Base-by-base conservation (phyloP, 2,329 filamentous ascomycete species). In the Rutstroemia sp. region DNA sequence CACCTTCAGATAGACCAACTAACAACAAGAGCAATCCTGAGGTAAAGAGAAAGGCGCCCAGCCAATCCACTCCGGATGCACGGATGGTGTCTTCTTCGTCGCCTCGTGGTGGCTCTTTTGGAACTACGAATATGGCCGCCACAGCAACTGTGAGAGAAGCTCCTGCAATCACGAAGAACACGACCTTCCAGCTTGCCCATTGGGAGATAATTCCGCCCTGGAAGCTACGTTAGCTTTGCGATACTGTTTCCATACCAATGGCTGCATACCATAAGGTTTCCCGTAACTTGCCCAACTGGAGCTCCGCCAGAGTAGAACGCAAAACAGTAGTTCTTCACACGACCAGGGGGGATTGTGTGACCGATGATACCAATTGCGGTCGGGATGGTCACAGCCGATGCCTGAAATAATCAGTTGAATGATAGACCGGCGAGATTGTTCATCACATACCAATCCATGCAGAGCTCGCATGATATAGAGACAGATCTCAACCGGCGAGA, bases 281-380 rank as follows among this genome's bases (percentile, higher is more conserved):
- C 86, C 53, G 83, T 80, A 8, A 87, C 75, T 48, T 77, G 79
- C 0, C 86, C 85, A 0, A 87, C 70, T 0, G 86, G 84, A 0
- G 84, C 81, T 1, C 84, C 85, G 1, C 83, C 83, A 17, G 80
- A 77, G 57, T 86, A 87, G 21, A 78, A 76, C 39, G 80, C 81
- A 62, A 89, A 88, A 1, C 84, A 84, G 65, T 87, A 86, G 63
- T 86, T 88, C 70, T 87, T 88, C 4, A 83, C 80, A 60, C 81
- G 83, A 0, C 85, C 83, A 0, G 84, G 83, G 1, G 80, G 79
- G 54, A 88, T 88, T 0, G 82, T 87, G 1, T 80, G 79, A 0
- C 84, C 84, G 2, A 89, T 69, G 40, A 88, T 88, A 0, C 86
- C 86, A 64, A 89, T 81, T 0, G 85, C 86, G 0, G 84, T 87